Percentiles rank a stretch among this genome's conserved stretches.
These are phyloP conservation scores for Tothia fuscella DNA, from an alignment of 2,329 filamentous ascomycete species.

Conservation along the genomic window DNA sequence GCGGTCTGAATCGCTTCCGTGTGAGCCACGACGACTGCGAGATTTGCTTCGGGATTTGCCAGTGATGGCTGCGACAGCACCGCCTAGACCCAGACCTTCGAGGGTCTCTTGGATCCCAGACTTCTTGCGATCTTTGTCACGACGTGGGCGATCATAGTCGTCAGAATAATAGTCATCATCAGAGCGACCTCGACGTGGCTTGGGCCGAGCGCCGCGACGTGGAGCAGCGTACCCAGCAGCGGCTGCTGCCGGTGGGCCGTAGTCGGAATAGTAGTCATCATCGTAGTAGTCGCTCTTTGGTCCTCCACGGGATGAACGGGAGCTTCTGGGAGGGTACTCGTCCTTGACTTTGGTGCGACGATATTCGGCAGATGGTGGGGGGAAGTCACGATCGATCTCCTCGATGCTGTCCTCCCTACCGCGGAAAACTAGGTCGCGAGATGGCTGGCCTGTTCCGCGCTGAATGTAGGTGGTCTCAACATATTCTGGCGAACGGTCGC, in stretches of 20 bases:
- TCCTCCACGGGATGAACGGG: constrained; percentile 35
- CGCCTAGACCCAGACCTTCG: constrained; percentile 46
- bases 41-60: constrained; percentile 45
- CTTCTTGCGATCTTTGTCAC: constrained; percentile 37
- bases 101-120: constrained; percentile 51
- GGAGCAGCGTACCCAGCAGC: constrained; percentile 12
- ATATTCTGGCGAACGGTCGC: constrained; percentile 38
- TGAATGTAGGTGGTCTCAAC: constrained; percentile 39
- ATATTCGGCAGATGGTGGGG: constrained; percentile 47
- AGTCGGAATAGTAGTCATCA: constrained; percentile 40
- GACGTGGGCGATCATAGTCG: constrained; percentile 30
- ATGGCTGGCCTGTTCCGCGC: constrained; percentile 28
- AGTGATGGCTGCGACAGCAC: constrained; percentile 40
- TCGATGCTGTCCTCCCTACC: constrained; percentile 70
- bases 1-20: constrained; percentile 19
- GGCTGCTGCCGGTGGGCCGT: constrained; percentile 31
- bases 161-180: constrained; percentile 33
- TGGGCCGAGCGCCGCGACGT: constrained; percentile 25
- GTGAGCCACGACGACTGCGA: constrained; percentile 35
- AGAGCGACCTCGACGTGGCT: too few species aligned
- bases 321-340: constrained; percentile 25
- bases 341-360: constrained; percentile 36
- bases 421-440: constrained; percentile 38
- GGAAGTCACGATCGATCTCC: constrained; percentile 75
- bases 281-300: constrained; percentile 43